Conservation (phyloP, 2,329 filamentous ascomycete genomes). For the Trichophaea hybrida region DNA sequence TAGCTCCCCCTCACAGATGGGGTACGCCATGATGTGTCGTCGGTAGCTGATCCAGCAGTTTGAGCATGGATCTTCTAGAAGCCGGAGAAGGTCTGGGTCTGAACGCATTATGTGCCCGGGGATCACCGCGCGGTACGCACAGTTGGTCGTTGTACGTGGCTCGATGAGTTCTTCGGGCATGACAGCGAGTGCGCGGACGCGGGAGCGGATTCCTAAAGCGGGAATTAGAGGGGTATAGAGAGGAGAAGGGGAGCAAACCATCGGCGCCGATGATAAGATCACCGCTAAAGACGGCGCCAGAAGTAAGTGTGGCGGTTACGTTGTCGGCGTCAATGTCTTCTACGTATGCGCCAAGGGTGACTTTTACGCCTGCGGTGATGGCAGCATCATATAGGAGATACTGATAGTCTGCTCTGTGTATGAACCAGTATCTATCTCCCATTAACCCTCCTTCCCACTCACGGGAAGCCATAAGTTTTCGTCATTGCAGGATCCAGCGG, state of each 20-base stretch:
- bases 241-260: constrained; percentile 30
- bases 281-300: constrained; percentile 29
- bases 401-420: constrained; percentile 39
- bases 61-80: constrained; percentile 35
- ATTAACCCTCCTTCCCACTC: constrained; percentile 26
- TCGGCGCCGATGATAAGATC: constrained; percentile 38
- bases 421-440: background rate
- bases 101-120: constrained; percentile 36
- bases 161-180: constrained; percentile 31
- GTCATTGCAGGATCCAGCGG: background rate
- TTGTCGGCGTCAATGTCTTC: constrained; percentile 9
- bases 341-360: constrained; percentile 25
- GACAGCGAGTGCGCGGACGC: constrained; percentile 27
- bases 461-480: constrained; percentile 3
- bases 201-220: background rate
- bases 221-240: background rate
- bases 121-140: constrained; percentile 42
- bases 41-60: constrained; percentile 19
- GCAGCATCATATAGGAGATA: constrained; percentile 33
- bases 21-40: constrained; percentile 12
- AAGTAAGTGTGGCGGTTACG: constrained; percentile 9
- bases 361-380: constrained; percentile 12
- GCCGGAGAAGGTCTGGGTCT: constrained; percentile 35
- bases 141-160: constrained; percentile 32
- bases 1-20: constrained; percentile 2